Percentiles rank a stretch among this genome's conserved stretches.
phyloP scores from a whole-genome alignment of 805 yeast species.

The Teunomyces aglyptinius region DNA sequence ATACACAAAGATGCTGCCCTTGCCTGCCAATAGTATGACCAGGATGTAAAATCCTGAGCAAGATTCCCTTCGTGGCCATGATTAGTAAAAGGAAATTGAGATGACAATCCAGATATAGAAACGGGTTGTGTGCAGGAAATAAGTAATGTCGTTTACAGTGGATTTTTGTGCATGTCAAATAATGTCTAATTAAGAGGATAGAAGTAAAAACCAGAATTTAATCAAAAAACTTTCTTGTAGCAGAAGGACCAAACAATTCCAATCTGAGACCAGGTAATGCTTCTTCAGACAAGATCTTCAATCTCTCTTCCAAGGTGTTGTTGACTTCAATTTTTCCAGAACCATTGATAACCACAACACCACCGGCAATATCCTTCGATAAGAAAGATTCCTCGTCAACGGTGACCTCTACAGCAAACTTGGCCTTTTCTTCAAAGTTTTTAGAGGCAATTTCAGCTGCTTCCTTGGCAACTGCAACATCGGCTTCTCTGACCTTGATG shows the following conservation, averaged over 20 bases:
- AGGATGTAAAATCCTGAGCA: neutral
- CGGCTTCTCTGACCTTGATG: slow-evolving; percentile 66
- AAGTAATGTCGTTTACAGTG: too few species aligned
- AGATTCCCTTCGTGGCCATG: neutral
- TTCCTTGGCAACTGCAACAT: slow-evolving; percentile 57
- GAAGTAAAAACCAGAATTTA: slow-evolving; percentile 27
- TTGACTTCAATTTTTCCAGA: slow-evolving; percentile 83
- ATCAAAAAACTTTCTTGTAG: slow-evolving; percentile 87
- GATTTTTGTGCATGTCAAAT: too few species aligned
- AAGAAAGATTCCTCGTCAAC: slow-evolving; percentile 59
- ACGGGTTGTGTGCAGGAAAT: neutral
- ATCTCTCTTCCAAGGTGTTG: slow-evolving; percentile 94
- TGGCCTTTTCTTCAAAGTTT: slow-evolving; percentile 62
- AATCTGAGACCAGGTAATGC: slow-evolving; percentile 91
- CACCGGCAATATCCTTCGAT: slow-evolving; percentile 74
- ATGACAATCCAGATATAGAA: neutral
- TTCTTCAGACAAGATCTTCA: slow-evolving; percentile 73
- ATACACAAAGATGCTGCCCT: neutral
- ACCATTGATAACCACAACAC: slow-evolving; percentile 69
- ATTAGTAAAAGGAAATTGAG: neutral
- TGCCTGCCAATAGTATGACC: neutral
- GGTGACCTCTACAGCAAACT: slow-evolving; percentile 51
- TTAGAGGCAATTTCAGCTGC: slow-evolving; percentile 61
- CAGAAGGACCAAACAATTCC: slow-evolving; percentile 83
- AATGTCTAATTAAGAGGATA: slow-evolving; percentile 1